Conservation (phyloP, 148 eudicot species). For the Silene uniflora region DNA sequence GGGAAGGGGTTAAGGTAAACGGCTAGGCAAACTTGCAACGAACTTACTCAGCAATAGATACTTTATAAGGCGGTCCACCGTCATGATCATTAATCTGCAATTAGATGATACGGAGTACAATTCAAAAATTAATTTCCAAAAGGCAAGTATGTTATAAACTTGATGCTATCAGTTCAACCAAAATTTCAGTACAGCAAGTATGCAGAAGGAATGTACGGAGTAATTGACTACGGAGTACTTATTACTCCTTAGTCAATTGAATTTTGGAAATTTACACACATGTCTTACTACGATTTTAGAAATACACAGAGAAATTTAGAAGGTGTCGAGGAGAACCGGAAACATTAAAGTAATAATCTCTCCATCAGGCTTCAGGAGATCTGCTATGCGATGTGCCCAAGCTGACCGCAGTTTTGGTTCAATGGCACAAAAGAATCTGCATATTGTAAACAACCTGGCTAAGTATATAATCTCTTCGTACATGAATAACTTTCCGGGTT, state of each 20-base stretch:
- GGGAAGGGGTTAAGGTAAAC: neutral
- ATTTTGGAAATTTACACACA: no score
- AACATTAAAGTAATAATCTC: slow-evolving; percentile 79
- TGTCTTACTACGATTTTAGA: no score
- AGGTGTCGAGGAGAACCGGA: slow-evolving; percentile 46
- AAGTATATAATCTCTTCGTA: neutral
- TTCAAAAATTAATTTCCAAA: neutral
- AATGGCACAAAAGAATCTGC: slow-evolving; percentile 92
- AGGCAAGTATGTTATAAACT: neutral
- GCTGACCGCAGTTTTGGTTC: slow-evolving; percentile 60
- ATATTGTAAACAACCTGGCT: slow-evolving; percentile 10
- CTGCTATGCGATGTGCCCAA: slow-evolving; percentile 59
- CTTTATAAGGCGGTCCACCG: slow-evolving; percentile 77
- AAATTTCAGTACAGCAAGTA: neutral
- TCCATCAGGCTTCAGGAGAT: slow-evolving; percentile 74
- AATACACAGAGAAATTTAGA: neutral
- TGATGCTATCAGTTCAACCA: neutral
- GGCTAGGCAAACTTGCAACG: neutral
- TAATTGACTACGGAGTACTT: no score
- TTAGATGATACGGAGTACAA: neutral
- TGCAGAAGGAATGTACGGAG: no score
- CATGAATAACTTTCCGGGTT: no score
- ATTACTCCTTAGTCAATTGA: no score
- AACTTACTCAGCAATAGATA: slow-evolving; percentile 53
- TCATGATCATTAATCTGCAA: slow-evolving; percentile 66